Percentiles rank a stretch among this genome's conserved stretches.
phyloP scores from a whole-genome alignment of 1,284 basidiomycete species.

The Tylopilus sp. region DNA sequence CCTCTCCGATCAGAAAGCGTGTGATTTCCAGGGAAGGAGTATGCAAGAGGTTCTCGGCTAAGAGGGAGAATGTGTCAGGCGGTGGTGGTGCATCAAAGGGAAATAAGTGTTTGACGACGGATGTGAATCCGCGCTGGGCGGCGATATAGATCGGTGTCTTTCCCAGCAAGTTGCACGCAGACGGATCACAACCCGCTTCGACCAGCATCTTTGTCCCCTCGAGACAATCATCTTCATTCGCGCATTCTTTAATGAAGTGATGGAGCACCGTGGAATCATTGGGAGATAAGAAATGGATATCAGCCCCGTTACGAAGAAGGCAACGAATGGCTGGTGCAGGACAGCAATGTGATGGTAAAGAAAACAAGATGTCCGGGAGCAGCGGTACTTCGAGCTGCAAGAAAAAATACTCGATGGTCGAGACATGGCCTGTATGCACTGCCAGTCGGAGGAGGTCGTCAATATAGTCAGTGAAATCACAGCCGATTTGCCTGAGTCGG shows the following conservation, averaged over 20 bases:
- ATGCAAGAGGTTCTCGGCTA: not conserved
- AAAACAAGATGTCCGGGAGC: constrained; percentile 12
- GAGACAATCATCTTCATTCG: not conserved
- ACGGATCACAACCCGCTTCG: constrained; percentile 18
- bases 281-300: not conserved
- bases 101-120: constrained; percentile 8
- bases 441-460: not conserved
- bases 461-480: not conserved
- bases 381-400: not conserved
- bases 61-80: constrained; percentile 9
- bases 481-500: constrained; percentile 20
- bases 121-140: not conserved
- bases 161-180: constrained; percentile 1
- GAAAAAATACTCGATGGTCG: not conserved
- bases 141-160: constrained; percentile 1
- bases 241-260: not conserved
- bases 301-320: constrained; percentile 1
- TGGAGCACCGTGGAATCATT: constrained; percentile 15
- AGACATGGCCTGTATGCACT: constrained; percentile 9
- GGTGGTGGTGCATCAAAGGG: not conserved
- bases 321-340: not conserved
- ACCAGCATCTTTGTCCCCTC: not conserved
- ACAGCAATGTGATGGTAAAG: not conserved
- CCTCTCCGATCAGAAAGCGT: not conserved
- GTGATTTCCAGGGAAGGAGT: not conserved